phyloP scores from a whole-genome alignment of 169 alveolate genomes.

The Plasmodium relictum region DNA sequence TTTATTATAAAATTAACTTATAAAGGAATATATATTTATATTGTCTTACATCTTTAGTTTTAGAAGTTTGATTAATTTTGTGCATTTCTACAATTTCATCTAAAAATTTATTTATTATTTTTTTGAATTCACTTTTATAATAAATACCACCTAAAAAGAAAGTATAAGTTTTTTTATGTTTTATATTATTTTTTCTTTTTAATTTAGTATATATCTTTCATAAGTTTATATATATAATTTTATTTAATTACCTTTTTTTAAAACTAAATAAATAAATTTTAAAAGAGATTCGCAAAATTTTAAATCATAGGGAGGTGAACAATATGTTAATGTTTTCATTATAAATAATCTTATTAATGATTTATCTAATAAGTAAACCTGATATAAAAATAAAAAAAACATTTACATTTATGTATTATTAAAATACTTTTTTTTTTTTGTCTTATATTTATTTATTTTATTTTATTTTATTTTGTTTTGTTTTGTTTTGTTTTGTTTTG shows the following conservation, averaged over 20 bases:
- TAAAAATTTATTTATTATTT: slow-evolving; percentile 48
- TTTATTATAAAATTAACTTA: neutral
- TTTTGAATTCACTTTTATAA: slow-evolving; percentile 61
- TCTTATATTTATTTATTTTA: no score
- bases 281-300: slow-evolving; percentile 72
- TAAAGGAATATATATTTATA: neutral
- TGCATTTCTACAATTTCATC: slow-evolving; percentile 56
- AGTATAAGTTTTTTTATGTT: neutral
- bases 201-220: neutral
- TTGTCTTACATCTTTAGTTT: slow-evolving; percentile 46
- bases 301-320: slow-evolving; percentile 82
- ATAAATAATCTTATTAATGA: slow-evolving; percentile 80
- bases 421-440: neutral
- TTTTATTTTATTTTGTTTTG: no score
- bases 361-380: slow-evolving; percentile 77
- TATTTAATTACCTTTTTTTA: slow-evolving; percentile 33
- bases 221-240: neutral
- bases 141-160: slow-evolving; percentile 51
- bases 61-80: slow-evolving; percentile 34
- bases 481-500: no score
- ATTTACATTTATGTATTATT: neutral
- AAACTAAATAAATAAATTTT: slow-evolving; percentile 42
- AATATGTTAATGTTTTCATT: slow-evolving; percentile 76
- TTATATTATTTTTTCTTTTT: neutral
- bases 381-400: neutral